A percentile compares a stretch with the other conserved stretches of the same genome.
Evolutionary conservation across 192 early-diverging fungal genomes (phyloP).

Genomic region (Globomyces pollinis-pini): DNA sequence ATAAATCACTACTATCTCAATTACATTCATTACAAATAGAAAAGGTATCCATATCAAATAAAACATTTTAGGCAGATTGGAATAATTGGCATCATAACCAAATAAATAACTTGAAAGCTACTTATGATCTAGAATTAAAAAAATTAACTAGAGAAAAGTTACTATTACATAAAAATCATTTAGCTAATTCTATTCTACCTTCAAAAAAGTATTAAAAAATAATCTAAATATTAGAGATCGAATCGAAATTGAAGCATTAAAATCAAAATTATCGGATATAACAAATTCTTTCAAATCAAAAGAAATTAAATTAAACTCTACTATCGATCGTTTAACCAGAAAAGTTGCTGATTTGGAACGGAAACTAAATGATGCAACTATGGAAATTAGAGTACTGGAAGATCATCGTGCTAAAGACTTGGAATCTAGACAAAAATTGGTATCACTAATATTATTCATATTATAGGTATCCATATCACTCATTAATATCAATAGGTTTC

Average conservation of each 20-base stretch:
- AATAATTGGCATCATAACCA: background rate
- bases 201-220: conserved; percentile 16
- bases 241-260: conserved; percentile 33
- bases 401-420: conserved; percentile 18
- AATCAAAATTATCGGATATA: conserved; percentile 18
- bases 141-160: conserved; percentile 11
- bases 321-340: conserved; percentile 20
- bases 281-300: conserved; percentile 14
- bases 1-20: no score
- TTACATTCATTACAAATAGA: no score
- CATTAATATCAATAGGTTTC: no score
- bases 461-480: no score
- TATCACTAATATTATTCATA: no score
- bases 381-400: conserved; percentile 31
- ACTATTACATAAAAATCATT: conserved; percentile 23
- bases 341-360: conserved; percentile 25
- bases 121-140: background rate
- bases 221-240: conserved; percentile 21
- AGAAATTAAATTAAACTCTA: conserved; percentile 13
- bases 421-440: no score
- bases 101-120: background rate
- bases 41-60: no score
- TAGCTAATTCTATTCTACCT: conserved; percentile 22
- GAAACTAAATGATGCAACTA: conserved; percentile 20
- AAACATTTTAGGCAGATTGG: background rate